These are phyloP conservation scores for Nepenthes gracilis DNA, from an alignment of 148 eudicot genomes.

Conservation along the genomic window DNA sequence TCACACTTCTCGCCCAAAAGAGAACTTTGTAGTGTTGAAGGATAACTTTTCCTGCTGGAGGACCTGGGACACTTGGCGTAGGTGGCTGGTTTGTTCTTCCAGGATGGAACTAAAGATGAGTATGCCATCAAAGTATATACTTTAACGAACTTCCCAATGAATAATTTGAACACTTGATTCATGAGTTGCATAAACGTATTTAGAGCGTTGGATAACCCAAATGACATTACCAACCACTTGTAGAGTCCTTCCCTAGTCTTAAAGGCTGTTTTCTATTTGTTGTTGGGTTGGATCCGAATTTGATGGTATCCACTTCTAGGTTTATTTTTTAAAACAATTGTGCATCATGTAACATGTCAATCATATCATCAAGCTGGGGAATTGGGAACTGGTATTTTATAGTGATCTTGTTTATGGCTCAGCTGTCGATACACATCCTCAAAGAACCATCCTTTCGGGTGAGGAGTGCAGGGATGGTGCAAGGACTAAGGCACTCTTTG, in stretches of 20 bases:
- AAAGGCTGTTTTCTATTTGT: background rate
- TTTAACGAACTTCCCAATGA: background rate
- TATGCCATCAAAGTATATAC: background rate
- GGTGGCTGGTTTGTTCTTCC: background rate
- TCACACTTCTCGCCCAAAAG: background rate
- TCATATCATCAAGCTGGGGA: background rate
- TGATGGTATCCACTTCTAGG: background rate
- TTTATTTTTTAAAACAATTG: too few species aligned
- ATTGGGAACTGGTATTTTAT: background rate
- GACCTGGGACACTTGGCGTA: background rate
- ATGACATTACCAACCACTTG: background rate
- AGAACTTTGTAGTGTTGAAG: background rate
- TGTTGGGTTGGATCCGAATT: background rate
- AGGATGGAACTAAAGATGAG: background rate
- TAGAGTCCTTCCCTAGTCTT: background rate
- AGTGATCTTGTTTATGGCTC: background rate
- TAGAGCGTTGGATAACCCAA: background rate
- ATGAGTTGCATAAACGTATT: background rate
- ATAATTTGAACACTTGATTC: background rate
- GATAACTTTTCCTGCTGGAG: background rate
- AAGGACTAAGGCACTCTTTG: background rate
- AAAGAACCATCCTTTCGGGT: background rate
- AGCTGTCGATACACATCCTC: background rate
- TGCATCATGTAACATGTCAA: background rate
- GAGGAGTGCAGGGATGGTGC: background rate